phyloP scores from a whole-genome alignment of 2,329 filamentous ascomycete species.

The Epicoccum nigrum region DNA sequence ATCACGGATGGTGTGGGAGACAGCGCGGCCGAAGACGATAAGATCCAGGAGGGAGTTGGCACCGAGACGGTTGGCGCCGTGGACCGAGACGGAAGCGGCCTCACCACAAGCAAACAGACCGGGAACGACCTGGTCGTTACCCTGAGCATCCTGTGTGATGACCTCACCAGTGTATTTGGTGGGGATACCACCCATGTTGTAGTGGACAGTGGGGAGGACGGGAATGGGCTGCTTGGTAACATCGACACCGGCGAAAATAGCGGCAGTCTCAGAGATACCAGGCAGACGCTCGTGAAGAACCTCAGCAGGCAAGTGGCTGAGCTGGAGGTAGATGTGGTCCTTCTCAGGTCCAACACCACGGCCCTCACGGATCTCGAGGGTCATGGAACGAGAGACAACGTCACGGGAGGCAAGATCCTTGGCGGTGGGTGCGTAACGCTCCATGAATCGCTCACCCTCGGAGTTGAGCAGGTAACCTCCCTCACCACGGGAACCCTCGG shows the following conservation, averaged over 20 bases:
- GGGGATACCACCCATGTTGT: slow-evolving; percentile 99
- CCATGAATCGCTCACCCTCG: slow-evolving; percentile 99
- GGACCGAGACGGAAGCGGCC: slow-evolving; percentile 95
- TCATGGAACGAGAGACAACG: slow-evolving; percentile 97
- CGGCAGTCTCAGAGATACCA: slow-evolving; percentile 97
- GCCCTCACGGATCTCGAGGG: slow-evolving; percentile 95
- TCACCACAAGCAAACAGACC: slow-evolving; percentile 97
- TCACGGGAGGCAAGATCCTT: slow-evolving; percentile 98
- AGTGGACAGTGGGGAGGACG: slow-evolving; percentile 95
- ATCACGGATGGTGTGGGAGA: slow-evolving; percentile 95
- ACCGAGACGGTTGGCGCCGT: slow-evolving; percentile 96
- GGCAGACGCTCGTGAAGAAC: slow-evolving; percentile 94
- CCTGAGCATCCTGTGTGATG: slow-evolving; percentile 81
- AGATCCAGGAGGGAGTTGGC: slow-evolving; percentile 98
- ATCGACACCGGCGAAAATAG: slow-evolving; percentile 96
- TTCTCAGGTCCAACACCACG: slow-evolving; percentile 96
- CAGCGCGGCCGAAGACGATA: slow-evolving; percentile 96
- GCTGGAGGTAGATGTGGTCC: slow-evolving; percentile 98
- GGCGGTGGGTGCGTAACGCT: slow-evolving; percentile 94
- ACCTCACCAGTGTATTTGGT: slow-evolving; percentile 98
- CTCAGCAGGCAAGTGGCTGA: slow-evolving; percentile 91
- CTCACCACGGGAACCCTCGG: slow-evolving; percentile 96
- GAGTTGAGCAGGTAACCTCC: slow-evolving; percentile 97
- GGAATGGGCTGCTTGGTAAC: slow-evolving; percentile 97
- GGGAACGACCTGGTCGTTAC: slow-evolving; percentile 90